These are phyloP conservation scores for Spathaspora sp. DNA, from an alignment of 805 yeast species.

Conservation along the genomic window DNA sequence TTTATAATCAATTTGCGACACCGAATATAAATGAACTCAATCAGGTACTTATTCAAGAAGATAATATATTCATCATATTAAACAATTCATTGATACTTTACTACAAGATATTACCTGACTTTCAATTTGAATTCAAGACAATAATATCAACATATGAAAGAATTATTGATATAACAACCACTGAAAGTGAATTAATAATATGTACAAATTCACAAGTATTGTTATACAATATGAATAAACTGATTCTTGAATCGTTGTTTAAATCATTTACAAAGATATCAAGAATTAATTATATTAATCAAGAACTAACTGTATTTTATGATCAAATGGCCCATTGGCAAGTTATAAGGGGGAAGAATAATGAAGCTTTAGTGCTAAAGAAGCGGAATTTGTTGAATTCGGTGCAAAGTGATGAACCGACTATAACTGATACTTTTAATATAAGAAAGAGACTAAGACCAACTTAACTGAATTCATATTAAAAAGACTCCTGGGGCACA, in stretches of 20 bases:
- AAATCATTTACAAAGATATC: background rate
- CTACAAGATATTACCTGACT: background rate
- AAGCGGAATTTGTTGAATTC: background rate
- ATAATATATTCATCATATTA: background rate
- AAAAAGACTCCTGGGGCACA: too few relatives aligned
- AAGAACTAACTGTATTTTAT: background rate
- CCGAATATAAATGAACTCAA: background rate
- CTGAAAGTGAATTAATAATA: background rate
- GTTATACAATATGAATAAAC: background rate
- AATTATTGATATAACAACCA: background rate
- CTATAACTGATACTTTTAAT: constrained; percentile 19
- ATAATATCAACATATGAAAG: background rate
- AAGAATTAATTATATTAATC: background rate
- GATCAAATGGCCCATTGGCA: background rate
- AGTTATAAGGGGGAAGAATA: background rate
- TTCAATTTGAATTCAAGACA: background rate
- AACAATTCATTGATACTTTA: background rate
- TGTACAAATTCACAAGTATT: background rate
- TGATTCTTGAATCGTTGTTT: background rate
- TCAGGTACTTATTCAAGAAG: background rate
- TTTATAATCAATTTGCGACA: too few relatives aligned
- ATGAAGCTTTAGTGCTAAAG: background rate
- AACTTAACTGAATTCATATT: too few relatives aligned
- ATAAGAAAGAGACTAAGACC: constrained; percentile 7
- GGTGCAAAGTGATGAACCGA: background rate